phyloP scores from a whole-genome alignment of 2,329 filamentous ascomycete species.

The Aspergillus candidus region DNA sequence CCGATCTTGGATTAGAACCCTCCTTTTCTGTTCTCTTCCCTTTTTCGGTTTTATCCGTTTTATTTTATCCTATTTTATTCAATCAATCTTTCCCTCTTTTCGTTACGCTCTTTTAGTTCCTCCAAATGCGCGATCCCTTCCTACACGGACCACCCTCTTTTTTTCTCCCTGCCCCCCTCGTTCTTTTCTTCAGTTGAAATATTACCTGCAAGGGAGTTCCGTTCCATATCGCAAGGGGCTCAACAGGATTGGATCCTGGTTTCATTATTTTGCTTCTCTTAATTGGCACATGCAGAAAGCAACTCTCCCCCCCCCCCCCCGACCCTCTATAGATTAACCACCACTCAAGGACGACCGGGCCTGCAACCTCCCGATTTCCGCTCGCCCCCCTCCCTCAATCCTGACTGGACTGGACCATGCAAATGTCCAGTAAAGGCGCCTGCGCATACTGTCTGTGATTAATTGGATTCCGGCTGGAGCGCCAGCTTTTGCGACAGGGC shows the following conservation, averaged over 20 bases:
- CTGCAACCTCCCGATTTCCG: slow-evolving; percentile 10
- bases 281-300: slow-evolving; percentile 14
- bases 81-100: neutral
- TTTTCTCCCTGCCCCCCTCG: slow-evolving; percentile 6
- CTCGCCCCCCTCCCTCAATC: slow-evolving; percentile 5
- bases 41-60: slow-evolving; percentile 2
- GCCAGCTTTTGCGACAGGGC: slow-evolving; percentile 5
- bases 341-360: slow-evolving; percentile 11
- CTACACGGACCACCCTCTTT: neutral
- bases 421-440: slow-evolving; percentile 16
- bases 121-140: neutral
- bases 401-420: slow-evolving; percentile 23
- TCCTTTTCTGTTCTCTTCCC: slow-evolving; percentile 2
- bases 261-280: neutral
- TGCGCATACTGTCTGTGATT: slow-evolving; percentile 21
- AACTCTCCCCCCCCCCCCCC: no score
- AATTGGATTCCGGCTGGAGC: slow-evolving; percentile 8
- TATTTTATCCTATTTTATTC: slow-evolving; percentile 1
- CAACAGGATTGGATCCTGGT: slow-evolving; percentile 4
- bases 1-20: no score
- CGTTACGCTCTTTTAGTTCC: neutral
- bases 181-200: slow-evolving; percentile 11
- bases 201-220: slow-evolving; percentile 15
- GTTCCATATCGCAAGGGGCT: slow-evolving; percentile 12
- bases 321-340: slow-evolving; percentile 13